Evolutionary conservation across 345 rosid genomes (phyloP).

Genomic region (Garcia nutans): DNA sequence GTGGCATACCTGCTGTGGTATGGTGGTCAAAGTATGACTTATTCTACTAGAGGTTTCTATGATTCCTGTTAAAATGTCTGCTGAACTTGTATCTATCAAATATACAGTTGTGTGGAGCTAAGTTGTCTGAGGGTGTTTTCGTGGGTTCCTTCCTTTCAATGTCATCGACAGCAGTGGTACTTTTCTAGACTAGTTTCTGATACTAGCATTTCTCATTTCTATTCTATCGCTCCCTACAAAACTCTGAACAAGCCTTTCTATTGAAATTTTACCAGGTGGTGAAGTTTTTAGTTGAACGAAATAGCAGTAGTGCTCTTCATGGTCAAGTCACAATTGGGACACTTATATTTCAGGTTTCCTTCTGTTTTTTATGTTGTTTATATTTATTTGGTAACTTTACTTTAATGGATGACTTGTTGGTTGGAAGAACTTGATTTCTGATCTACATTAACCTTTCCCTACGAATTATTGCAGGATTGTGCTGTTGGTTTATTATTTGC

Average conservation of each 20-base stretch:
- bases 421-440: conserved; percentile 7
- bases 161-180: conserved; percentile 98
- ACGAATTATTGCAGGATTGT: conserved; percentile 67
- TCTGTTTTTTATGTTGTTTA: background rate
- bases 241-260: conserved; percentile 23
- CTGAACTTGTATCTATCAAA: conserved; percentile 23
- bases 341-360: conserved; percentile 86
- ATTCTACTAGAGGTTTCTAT: conserved; percentile 7
- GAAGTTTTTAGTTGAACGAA: conserved; percentile 82
- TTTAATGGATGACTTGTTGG: conserved; percentile 10
- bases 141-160: conserved; percentile 93
- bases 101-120: conserved; percentile 90
- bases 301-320: conserved; percentile 68
- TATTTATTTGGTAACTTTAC: conserved; percentile 7
- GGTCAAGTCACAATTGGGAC: conserved; percentile 99
- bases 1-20: conserved; percentile 78
- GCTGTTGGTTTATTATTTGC: conserved; percentile 93
- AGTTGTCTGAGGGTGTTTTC: conserved; percentile 91
- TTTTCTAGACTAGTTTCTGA: conserved; percentile 24
- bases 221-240: conserved; percentile 8
- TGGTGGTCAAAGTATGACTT: conserved; percentile 18
- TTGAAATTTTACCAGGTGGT: conserved; percentile 58
- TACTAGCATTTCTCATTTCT: conserved; percentile 7
- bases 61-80: conserved; percentile 16
- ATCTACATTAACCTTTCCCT: conserved; percentile 22